Evolutionary conservation across 768 basidiomycete genomes (phyloP), one percentile per base, ranked within the genome.

Genomic region (Russula ochroleuca): DNA sequence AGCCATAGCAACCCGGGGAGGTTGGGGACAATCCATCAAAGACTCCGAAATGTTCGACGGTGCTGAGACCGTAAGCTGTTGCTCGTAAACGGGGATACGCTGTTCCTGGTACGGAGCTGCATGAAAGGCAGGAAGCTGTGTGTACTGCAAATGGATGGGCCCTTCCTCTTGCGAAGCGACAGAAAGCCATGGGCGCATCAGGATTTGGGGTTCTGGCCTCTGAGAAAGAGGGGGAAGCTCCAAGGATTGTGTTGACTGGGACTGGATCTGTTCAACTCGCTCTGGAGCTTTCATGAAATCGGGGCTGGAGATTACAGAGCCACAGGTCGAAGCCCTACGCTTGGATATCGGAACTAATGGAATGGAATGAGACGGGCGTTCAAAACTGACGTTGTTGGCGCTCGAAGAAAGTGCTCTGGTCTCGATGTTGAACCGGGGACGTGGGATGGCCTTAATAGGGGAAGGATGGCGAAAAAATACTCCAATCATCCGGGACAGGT

Each of bases 401-500:
- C 14, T 21, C 1, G 57, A 2, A 52, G 51, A 54, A 33, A n/a
- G 35, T 2, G 13, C 19, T 43, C 21, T 35, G 13, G 52, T 41
- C 43, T 33, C 54, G 40, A 51, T n/a, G 49, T 56, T 40, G 10
- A 21, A 53, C 13, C 14, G 59, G 33, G 10, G 48, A 57, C 53
- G 64, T 43, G 43, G 40, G 10, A 43, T 21, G n/a, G 54, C 53
- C 59, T 55, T 65, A 14, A 14, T 49, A 28, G 25, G 54, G 6
- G 54, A 23, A 21, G 59, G 59, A 21, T 52, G 25, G 48, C 61
- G 59, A 23, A 56, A 56, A 15, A 56, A 49, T 8, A 38, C 23
- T 23, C 33, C 59, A 37, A 23, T 59, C 9, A 57, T 23, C 35
- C 64, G 64, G 38, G 64, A 65, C n/a, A 65, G 33, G 31, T 61